Percentiles rank a stretch among this genome's conserved stretches.
Evolutionary conservation across 2,329 filamentous ascomycete genomes (phyloP).

Genomic region (Botryotinia convoluta): DNA sequence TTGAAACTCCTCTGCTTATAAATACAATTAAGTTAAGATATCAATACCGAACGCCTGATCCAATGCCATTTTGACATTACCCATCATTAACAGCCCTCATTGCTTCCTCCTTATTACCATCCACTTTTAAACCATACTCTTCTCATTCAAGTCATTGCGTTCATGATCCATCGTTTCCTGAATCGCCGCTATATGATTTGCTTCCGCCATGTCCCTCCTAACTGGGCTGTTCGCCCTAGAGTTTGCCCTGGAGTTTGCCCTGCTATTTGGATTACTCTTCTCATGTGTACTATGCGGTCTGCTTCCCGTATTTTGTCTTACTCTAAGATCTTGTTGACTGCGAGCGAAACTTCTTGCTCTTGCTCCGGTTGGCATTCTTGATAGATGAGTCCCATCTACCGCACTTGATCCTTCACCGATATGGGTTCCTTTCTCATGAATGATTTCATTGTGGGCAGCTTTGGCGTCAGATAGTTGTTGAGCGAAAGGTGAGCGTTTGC

Average conservation of each 20-base stretch:
- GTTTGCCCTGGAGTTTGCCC: constrained; percentile 14
- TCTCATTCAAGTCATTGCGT: not conserved
- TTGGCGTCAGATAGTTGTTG: constrained; percentile 52
- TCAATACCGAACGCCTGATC: constrained; percentile 1
- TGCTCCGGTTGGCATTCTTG: constrained; percentile 24
- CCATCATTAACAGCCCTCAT: not conserved
- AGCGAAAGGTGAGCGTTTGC: constrained; percentile 62
- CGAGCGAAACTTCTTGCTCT: constrained; percentile 29
- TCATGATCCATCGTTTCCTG: not conserved
- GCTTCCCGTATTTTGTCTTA: constrained; percentile 29
- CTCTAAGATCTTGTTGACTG: constrained; percentile 30
- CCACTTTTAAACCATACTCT: not conserved
- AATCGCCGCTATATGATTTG: not conserved
- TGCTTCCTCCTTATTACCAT: not conserved
- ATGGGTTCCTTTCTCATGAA: not conserved
- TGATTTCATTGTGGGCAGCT: not conserved
- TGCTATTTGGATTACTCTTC: constrained; percentile 1
- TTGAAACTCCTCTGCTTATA: not conserved
- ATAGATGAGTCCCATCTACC: constrained; percentile 6
- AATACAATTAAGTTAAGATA: not conserved
- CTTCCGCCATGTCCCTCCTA: not conserved
- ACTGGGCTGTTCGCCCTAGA: constrained; percentile 18
- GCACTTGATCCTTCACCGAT: not conserved
- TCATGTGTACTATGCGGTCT: constrained; percentile 17
- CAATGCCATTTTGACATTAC: not conserved